phyloP scores from a whole-genome alignment of 441 rosid species.

The Raphanus hybrid region DNA sequence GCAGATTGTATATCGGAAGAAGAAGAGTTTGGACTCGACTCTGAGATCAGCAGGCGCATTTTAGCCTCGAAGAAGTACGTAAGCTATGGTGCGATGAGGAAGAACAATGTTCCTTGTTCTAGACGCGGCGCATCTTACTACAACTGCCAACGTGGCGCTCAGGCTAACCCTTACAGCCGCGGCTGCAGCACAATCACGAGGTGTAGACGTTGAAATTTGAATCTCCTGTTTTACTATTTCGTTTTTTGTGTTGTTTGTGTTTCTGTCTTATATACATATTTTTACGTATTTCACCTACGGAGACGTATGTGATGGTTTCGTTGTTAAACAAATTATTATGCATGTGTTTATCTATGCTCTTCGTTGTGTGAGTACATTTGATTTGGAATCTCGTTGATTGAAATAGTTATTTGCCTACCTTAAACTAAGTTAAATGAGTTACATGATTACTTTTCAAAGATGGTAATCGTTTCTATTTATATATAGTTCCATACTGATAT shows the following conservation, averaged over 20 bases:
- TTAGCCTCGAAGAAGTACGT: constrained; percentile 62
- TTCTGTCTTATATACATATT: neutral
- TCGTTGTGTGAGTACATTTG: neutral
- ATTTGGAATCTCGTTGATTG: neutral
- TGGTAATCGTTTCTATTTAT: neutral
- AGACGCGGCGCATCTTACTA: constrained; percentile 91
- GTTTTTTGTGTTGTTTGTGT: neutral
- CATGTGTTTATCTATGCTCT: neutral
- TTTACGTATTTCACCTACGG: neutral
- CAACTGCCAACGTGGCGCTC: constrained; percentile 70
- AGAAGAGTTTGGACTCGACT: constrained; percentile 68
- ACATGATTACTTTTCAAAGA: neutral
- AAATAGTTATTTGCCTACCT: neutral
- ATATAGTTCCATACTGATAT: no score
- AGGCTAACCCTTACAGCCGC: constrained; percentile 79
- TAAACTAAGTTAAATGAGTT: neutral
- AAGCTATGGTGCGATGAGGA: constrained; percentile 84
- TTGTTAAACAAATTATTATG: neutral
- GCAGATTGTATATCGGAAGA: constrained; percentile 58
- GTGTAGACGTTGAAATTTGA: constrained; percentile 63
- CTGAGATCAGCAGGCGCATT: constrained; percentile 77
- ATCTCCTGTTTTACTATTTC: neutral
- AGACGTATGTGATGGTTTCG: neutral
- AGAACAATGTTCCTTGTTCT: constrained; percentile 83
- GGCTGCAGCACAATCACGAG: constrained; percentile 83